Base-by-base conservation (phyloP, 805 yeast species). In the Ogataea trehaloabstinens region DNA sequence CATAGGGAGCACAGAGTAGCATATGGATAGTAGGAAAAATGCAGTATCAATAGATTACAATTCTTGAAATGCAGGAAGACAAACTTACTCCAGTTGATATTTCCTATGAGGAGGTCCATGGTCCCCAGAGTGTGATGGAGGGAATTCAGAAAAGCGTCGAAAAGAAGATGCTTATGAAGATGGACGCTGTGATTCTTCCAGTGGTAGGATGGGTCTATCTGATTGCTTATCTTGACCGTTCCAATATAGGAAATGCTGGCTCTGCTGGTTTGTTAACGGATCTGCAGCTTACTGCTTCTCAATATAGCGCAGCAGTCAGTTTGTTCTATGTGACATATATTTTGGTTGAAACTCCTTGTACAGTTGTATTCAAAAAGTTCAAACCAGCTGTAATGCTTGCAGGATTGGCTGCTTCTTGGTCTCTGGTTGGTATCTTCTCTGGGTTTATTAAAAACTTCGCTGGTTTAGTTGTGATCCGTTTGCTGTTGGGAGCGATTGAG, bases 401-500 rank as follows among this genome's bases (percentile, higher is more conserved):
- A 38, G 13, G 62, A 59, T 49, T 53, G 56, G 45, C 53, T 42
- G 30, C 28, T 13, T 37, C 66, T 53, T 54, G 76, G 76, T 43
- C 56, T 46, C 5, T 61, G 16, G 64, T 67, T 8, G 64, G 73
- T 7, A 50, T 70, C 16, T 62, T 67, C 29, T 66, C 71, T 6
- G 64, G 71, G 1, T 71, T 71, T 61, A 69, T 67, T 10, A 56
- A 53, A 17, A 60, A 50, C 34, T 73, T 68, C 48, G 63, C 65
- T 7, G 66, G 71, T 5, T 52, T 78, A 29, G 42, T 78, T 42
- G 71, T 70, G 0, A 64, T 68, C 19, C 58, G 83, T 46, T 51
- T 76, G 49, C 55, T 78, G 15, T 49, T 78, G 24, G 84, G 84
- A 17, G 58, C 69, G 13, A 68, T 69, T 40, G 83, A 78, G 55